A percentile compares a stretch with the other conserved stretches of the same genome.
phyloP scores from a whole-genome alignment of 2,329 filamentous ascomycete genomes.

The Elsinoe batatas region DNA sequence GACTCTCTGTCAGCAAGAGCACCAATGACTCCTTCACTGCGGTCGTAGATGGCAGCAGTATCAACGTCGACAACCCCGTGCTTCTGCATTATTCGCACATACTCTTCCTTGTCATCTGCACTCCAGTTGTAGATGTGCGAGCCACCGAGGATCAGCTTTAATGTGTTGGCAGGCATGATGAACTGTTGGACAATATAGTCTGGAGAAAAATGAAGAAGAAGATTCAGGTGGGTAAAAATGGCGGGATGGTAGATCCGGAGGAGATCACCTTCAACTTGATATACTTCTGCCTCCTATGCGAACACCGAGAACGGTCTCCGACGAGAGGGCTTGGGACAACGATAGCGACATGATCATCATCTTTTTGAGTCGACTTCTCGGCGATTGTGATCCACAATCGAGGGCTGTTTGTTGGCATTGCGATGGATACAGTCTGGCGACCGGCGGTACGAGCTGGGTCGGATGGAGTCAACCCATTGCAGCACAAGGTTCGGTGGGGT shows the following conservation, averaged over 20 bases:
- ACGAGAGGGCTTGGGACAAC: not conserved
- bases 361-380: too few species aligned
- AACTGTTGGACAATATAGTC: not conserved
- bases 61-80: conserved; percentile 30
- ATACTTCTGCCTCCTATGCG: not conserved
- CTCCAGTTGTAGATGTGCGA: conserved; percentile 6
- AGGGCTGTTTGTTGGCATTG: too few species aligned
- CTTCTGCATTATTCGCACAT: conserved; percentile 21
- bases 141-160: conserved; percentile 1
- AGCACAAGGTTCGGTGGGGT: too few species aligned
- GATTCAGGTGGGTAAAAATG: not conserved
- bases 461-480: too few species aligned
- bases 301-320: not conserved
- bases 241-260: not conserved
- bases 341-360: too few species aligned
- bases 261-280: not conserved
- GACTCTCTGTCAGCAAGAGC: not conserved
- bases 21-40: conserved; percentile 1
- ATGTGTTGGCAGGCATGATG: not conserved
- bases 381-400: too few species aligned
- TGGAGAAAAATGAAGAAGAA: not conserved
- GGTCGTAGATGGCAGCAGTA: conserved; percentile 33
- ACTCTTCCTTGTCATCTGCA: not conserved
- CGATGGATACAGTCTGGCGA: too few species aligned
- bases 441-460: too few species aligned